phyloP scores from a whole-genome alignment of 768 basidiomycete species.

The Galerina sulciceps region DNA sequence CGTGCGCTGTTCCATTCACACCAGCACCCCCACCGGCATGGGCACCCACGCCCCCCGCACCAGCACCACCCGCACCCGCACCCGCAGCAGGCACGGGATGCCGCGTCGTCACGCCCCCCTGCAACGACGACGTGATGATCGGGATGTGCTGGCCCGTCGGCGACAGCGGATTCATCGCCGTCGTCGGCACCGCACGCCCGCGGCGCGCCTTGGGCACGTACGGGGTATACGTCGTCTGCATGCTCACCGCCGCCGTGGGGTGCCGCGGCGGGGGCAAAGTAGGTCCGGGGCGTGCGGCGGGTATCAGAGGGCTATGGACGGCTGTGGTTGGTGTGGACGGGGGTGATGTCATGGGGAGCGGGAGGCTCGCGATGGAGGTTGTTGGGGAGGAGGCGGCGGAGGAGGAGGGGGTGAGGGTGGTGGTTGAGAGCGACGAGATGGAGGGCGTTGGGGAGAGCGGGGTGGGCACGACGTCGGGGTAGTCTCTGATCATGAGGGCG shows the following conservation, averaged over 20 bases:
- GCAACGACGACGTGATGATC: conserved; percentile 68
- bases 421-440: conserved; percentile 31
- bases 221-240: conserved; percentile 82
- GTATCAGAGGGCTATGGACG: conserved; percentile 18
- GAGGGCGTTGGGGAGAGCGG: conserved; percentile 35
- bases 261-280: conserved; percentile 44
- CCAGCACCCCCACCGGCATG: conserved; percentile 20
- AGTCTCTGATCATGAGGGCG: conserved; percentile 96
- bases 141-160: conserved; percentile 54
- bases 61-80: not conserved
- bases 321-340: conserved; percentile 34
- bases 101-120: conserved; percentile 55
- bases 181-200: conserved; percentile 39
- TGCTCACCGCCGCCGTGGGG: conserved; percentile 44
- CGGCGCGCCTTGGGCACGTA: conserved; percentile 75
- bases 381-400: conserved; percentile 43
- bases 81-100: conserved; percentile 35
- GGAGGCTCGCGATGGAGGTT: conserved; percentile 33
- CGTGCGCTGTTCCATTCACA: conserved; percentile 33
- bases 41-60: no score
- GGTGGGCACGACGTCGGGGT: conserved; percentile 74
- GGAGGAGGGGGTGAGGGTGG: conserved; percentile 33
- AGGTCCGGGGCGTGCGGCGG: conserved; percentile 31
- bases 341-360: conserved; percentile 34
- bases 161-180: conserved; percentile 47